Percentiles rank a stretch among this genome's conserved stretches.
Conservation (phyloP, 176 grass and related monocot species). For the Musa schizocarpa region DNA sequence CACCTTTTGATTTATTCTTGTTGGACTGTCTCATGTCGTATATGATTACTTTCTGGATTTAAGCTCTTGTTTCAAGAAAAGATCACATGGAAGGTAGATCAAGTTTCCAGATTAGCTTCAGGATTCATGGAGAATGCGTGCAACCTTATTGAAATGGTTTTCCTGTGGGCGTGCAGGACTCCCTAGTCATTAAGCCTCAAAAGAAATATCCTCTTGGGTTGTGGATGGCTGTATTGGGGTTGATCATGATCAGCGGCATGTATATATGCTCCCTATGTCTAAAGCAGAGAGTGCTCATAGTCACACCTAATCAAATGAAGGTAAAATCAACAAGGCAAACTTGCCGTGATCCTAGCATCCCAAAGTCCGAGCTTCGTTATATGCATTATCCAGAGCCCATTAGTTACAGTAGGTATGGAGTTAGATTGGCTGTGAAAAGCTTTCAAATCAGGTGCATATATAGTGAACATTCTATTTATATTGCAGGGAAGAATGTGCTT, state of each 20-base stretch:
- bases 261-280: conserved; percentile 72
- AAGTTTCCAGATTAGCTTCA: no score
- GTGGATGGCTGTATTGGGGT: conserved; percentile 53
- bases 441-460: background rate
- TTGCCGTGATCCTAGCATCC: conserved; percentile 38
- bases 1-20: background rate
- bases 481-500: conserved; percentile 33
- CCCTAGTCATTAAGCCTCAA: conserved; percentile 27
- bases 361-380: conserved; percentile 43
- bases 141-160: no score
- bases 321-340: conserved; percentile 37
- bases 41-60: background rate
- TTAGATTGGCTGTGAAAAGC: background rate
- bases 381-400: conserved; percentile 63
- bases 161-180: conserved; percentile 28
- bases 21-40: background rate
- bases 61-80: no score
- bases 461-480: background rate
- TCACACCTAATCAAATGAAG: conserved; percentile 43
- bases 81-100: no score
- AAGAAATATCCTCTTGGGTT: conserved; percentile 59
- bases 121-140: no score
- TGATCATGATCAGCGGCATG: conserved; percentile 52
- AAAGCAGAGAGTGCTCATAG: conserved; percentile 69
- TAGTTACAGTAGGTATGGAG: conserved; percentile 59